Evolutionary conservation across 2,329 filamentous ascomycete species (phyloP).

Genomic region (Teratosphaeriaceae sp.): DNA sequence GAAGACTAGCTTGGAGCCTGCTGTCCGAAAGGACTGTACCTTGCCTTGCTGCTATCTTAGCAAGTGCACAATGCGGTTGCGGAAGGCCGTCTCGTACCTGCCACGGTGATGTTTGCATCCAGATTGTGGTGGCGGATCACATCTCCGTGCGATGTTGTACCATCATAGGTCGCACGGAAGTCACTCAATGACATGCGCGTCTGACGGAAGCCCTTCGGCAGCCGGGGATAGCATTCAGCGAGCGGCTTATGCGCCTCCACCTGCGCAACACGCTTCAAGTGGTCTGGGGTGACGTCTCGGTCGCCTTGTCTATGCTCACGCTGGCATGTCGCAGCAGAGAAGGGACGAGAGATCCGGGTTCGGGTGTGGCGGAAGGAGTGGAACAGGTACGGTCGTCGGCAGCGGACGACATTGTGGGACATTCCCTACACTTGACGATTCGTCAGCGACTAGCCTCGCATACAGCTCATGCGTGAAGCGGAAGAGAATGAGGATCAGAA

Average conservation of each 20-base stretch:
- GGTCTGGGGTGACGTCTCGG: conserved; percentile 29
- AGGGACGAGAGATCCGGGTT: neutral
- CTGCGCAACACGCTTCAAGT: conserved; percentile 48
- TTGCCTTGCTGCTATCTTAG: conserved; percentile 52
- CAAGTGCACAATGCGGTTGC: neutral
- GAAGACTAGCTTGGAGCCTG: conserved; percentile 76
- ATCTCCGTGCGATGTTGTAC: conserved; percentile 18
- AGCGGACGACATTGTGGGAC: too few relatives aligned
- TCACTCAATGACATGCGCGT: conserved; percentile 12
- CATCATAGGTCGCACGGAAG: conserved; percentile 25
- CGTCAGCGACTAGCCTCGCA: too few relatives aligned
- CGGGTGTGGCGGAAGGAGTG: neutral
- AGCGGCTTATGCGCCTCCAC: conserved; percentile 45
- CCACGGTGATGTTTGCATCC: conserved; percentile 2
- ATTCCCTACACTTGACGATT: too few relatives aligned
- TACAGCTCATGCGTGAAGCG: too few relatives aligned
- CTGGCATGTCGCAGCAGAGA: neutral
- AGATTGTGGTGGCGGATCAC: conserved; percentile 3
- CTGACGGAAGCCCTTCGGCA: conserved; percentile 19
- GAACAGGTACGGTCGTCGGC: neutral
- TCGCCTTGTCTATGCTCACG: conserved; percentile 8
- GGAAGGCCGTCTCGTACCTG: conserved; percentile 2
- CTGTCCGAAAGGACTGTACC: conserved; percentile 62
- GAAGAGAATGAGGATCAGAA: too few relatives aligned
- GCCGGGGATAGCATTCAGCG: conserved; percentile 51